phyloP scores from a whole-genome alignment of 371 early-diverging fungal genomes.

The Zopfochytrium polystomum region DNA sequence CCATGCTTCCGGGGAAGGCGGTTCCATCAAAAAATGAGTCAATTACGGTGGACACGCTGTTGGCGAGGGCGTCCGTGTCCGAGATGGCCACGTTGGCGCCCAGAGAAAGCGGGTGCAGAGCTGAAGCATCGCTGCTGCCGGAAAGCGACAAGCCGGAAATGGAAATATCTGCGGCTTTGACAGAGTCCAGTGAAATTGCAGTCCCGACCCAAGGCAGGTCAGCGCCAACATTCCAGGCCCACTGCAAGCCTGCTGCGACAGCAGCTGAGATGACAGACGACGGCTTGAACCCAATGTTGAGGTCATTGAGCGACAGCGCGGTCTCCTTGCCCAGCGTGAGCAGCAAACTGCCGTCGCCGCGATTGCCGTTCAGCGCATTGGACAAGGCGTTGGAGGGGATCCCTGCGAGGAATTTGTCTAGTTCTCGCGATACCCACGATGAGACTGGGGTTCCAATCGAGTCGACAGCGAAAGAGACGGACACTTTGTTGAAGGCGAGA shows the following conservation, averaged over 20 bases:
- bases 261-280: constrained; percentile 10
- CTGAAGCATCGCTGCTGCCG: constrained; percentile 11
- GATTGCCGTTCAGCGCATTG: background rate
- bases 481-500: constrained; percentile 22
- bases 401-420: constrained; percentile 5
- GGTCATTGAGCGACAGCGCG: constrained; percentile 15
- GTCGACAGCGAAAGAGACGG: constrained; percentile 14
- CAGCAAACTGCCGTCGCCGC: background rate
- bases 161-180: constrained; percentile 1
- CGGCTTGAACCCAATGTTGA: constrained; percentile 19
- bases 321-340: constrained; percentile 9
- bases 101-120: too few relatives aligned
- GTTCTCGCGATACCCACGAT: background rate
- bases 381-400: constrained; percentile 11
- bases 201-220: constrained; percentile 32
- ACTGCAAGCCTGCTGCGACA: constrained; percentile 14
- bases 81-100: constrained; percentile 13
- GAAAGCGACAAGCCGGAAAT: constrained; percentile 19
- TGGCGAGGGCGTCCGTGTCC: constrained; percentile 23
- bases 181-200: constrained; percentile 21
- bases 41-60: constrained; percentile 20
- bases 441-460: constrained; percentile 14
- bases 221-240: constrained; percentile 24
- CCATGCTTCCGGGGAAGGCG: constrained; percentile 11
- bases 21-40: constrained; percentile 17